Conservation (phyloP, 495 filamentous ascomycete genomes). For the Aspergillus coremiiformis region DNA sequence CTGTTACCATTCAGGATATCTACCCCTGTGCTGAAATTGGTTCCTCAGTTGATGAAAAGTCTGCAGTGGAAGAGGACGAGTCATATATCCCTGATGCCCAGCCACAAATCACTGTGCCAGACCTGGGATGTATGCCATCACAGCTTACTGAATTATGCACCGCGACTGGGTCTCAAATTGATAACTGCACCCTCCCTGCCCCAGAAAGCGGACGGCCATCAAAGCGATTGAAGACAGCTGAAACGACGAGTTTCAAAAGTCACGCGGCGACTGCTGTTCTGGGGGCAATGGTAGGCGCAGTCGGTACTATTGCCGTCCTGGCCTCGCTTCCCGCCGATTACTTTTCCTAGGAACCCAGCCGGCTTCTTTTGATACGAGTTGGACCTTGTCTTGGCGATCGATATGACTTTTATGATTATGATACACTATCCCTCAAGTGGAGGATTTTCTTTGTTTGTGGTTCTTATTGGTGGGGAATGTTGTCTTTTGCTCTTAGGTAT, state of each 20-base stretch:
- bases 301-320: conserved; percentile 43
- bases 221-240: conserved; percentile 28
- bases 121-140: not conserved
- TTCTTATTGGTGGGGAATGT: not conserved
- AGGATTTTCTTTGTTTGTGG: not conserved
- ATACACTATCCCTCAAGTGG: not conserved
- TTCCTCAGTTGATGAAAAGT: not conserved
- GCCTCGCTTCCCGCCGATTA: conserved; percentile 39
- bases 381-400: conserved; percentile 6
- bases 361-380: not conserved
- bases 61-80: not conserved
- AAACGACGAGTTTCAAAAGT: conserved; percentile 18
- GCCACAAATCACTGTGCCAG: conserved; percentile 10
- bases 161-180: not conserved
- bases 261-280: conserved; percentile 40
- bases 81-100: conserved; percentile 23
- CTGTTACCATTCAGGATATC: not conserved
- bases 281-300: conserved; percentile 40
- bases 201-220: conserved; percentile 15
- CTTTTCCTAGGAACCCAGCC: conserved; percentile 18
- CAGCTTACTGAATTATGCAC: conserved; percentile 7
- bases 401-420: not conserved
- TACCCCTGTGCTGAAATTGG: not conserved
- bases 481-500: not conserved
- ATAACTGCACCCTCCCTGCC: conserved; percentile 12